Evolutionary conservation across 352 stramenopile genomes (phyloP).

Genomic region (Plasmopara muralis): DNA sequence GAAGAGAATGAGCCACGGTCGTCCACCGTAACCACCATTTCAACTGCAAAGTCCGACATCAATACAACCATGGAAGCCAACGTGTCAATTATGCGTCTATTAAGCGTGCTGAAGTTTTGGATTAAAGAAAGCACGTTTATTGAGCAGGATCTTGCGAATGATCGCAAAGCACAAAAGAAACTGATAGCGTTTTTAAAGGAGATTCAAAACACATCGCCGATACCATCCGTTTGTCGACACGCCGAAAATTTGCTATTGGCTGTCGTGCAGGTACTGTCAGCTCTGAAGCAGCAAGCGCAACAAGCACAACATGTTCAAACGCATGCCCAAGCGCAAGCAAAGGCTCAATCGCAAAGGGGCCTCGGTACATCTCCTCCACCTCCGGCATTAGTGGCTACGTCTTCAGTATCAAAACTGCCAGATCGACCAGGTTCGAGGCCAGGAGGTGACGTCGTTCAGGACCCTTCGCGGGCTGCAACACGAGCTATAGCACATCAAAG

Average conservation of each 20-base stretch:
- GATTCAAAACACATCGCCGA: constrained; percentile 68
- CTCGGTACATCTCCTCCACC: constrained; percentile 13
- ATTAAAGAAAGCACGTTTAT: constrained; percentile 86
- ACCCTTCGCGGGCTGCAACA: constrained; percentile 18
- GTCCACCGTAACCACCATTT: constrained; percentile 60
- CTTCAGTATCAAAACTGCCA: constrained; percentile 23
- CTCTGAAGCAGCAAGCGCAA: constrained; percentile 41
- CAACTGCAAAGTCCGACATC: constrained; percentile 67
- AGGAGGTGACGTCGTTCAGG: constrained; percentile 9
- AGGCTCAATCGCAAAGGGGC: constrained; percentile 16
- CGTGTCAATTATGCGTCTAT: constrained; percentile 80
- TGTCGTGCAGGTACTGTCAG: constrained; percentile 53
- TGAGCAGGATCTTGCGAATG: constrained; percentile 57
- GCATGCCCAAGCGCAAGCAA: constrained; percentile 13
- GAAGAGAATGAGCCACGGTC: constrained; percentile 40
- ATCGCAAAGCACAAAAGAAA: constrained; percentile 70
- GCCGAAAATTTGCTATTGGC: constrained; percentile 61
- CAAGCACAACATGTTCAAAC: constrained; percentile 5
- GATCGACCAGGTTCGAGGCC: constrained; percentile 12
- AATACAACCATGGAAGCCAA: constrained; percentile 75
- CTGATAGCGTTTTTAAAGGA: constrained; percentile 64
- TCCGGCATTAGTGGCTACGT: constrained; percentile 23
- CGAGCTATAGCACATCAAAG: constrained; percentile 26
- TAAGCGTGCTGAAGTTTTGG: constrained; percentile 86
- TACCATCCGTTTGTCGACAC: constrained; percentile 68